Percentiles rank a stretch among this genome's conserved stretches.
These are phyloP conservation scores for Salix udensis DNA, from an alignment of 345 rosid species.

Conservation along the genomic window DNA sequence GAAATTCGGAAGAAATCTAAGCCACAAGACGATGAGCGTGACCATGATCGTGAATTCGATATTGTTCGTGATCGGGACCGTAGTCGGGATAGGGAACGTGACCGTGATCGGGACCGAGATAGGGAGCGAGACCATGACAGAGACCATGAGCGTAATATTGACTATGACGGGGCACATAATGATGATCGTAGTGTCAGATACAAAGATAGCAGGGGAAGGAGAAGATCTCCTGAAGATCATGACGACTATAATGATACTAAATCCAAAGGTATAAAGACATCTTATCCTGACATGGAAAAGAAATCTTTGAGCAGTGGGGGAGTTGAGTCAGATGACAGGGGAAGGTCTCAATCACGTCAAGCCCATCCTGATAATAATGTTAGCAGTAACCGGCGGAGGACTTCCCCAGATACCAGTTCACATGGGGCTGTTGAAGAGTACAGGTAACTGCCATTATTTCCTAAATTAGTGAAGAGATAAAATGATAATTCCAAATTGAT, in stretches of 20 bases:
- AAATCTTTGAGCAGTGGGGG: conserved; percentile 44
- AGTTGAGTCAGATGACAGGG: conserved; percentile 63
- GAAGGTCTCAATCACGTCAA: conserved; percentile 62
- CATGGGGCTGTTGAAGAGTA: conserved; percentile 60
- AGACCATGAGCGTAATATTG: conserved; percentile 14
- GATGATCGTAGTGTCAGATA: conserved; percentile 56
- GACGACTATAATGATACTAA: conserved; percentile 53
- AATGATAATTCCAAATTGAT: not conserved
- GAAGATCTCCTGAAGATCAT: conserved; percentile 65
- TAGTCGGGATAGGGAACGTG: conserved; percentile 31
- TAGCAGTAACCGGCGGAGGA: conserved; percentile 35
- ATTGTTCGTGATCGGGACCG: conserved; percentile 31
- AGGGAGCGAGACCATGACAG: not conserved
- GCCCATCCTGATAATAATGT: conserved; percentile 35
- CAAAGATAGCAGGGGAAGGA: conserved; percentile 60
- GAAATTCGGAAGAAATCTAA: conserved; percentile 56
- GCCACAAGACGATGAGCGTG: conserved; percentile 48
- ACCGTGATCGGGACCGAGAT: conserved; percentile 38
- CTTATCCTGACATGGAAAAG: conserved; percentile 42
- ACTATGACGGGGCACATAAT: conserved; percentile 32
- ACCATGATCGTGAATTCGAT: conserved; percentile 35
- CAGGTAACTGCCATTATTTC: conserved; percentile 43
- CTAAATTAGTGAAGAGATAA: not conserved
- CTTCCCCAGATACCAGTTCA: conserved; percentile 56
- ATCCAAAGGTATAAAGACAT: conserved; percentile 32